Conservation (phyloP, 129 eudicot species). For the Solidago caesia region DNA sequence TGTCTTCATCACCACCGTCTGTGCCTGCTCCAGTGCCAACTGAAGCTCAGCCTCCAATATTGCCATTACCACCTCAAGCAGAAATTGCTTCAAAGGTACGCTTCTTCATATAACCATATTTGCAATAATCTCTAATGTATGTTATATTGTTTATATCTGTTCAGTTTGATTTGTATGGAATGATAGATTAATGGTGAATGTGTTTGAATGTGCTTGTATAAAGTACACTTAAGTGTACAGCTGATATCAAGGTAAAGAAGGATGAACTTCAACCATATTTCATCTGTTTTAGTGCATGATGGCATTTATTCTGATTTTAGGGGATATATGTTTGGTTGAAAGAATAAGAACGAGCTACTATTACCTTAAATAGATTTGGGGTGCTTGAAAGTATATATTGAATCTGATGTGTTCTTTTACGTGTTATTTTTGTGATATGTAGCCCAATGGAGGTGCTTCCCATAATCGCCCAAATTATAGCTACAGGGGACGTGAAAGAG, state of each 20-base stretch:
- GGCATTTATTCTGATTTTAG: not conserved
- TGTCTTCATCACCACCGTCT: constrained; percentile 36
- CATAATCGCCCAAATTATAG: constrained; percentile 48
- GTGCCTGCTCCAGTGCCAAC: constrained; percentile 37
- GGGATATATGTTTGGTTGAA: not conserved
- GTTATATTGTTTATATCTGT: not conserved
- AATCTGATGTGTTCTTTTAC: constrained; percentile 2
- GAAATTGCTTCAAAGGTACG: constrained; percentile 53
- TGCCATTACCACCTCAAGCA: constrained; percentile 67
- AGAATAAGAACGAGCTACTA: constrained; percentile 1
- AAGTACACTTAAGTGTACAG: not conserved
- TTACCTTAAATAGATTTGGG: not conserved
- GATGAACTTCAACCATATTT: constrained; percentile 5
- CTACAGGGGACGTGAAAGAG: constrained; percentile 85
- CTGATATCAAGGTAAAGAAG: not conserved
- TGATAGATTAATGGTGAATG: not conserved
- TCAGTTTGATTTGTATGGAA: not conserved
- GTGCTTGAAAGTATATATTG: constrained; percentile 2
- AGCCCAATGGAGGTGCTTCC: constrained; percentile 67
- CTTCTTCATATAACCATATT: not conserved
- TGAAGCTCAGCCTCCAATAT: constrained; percentile 78
- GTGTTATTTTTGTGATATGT: not conserved
- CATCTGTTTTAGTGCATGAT: not conserved
- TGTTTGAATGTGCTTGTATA: not conserved
- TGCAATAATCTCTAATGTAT: not conserved